A percentile compares a stretch with the other conserved stretches of the same genome.
phyloP scores from a whole-genome alignment of 208 protist genomes.

The Acanthamoeba healyi region DNA sequence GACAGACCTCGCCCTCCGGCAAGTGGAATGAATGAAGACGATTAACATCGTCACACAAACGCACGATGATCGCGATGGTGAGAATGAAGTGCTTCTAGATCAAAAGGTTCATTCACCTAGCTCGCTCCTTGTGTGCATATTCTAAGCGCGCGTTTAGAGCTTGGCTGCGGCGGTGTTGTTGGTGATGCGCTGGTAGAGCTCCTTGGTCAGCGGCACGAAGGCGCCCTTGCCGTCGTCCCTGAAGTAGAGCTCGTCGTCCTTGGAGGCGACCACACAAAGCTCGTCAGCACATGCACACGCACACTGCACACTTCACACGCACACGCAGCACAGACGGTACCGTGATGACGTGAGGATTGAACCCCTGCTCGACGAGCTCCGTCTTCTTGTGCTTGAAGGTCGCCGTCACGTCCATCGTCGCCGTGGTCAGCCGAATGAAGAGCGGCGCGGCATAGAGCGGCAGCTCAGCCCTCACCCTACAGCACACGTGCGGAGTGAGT shows the following conservation, averaged over 20 bases:
- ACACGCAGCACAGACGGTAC: slow-evolving; percentile 6
- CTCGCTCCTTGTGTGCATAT: too few relatives aligned
- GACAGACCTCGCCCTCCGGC: too few relatives aligned
- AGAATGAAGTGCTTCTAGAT: too few relatives aligned
- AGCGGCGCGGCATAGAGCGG: neutral
- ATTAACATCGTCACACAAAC: too few relatives aligned
- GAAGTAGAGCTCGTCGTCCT: slow-evolving; percentile 67
- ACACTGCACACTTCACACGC: too few relatives aligned
- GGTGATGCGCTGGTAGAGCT: slow-evolving; percentile 58
- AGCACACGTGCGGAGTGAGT: neutral
- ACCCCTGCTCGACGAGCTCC: slow-evolving; percentile 76
- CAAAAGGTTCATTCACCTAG: too few relatives aligned
- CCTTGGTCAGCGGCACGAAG: slow-evolving; percentile 50
- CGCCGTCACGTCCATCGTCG: slow-evolving; percentile 76
- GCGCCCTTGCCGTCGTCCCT: slow-evolving; percentile 38
- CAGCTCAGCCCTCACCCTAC: slow-evolving; percentile 4
- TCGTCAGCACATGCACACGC: neutral
- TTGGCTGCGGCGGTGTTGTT: slow-evolving; percentile 58
- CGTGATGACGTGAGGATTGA: slow-evolving; percentile 73
- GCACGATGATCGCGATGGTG: too few relatives aligned
- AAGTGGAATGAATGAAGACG: too few relatives aligned
- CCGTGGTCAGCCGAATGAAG: neutral
- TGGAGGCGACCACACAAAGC: neutral
- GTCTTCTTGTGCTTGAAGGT: slow-evolving; percentile 85
- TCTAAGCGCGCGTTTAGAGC: neutral